These are phyloP conservation scores for Fusarium tuaranense DNA, from an alignment of 2,329 filamentous ascomycete species.

Conservation along the genomic window DNA sequence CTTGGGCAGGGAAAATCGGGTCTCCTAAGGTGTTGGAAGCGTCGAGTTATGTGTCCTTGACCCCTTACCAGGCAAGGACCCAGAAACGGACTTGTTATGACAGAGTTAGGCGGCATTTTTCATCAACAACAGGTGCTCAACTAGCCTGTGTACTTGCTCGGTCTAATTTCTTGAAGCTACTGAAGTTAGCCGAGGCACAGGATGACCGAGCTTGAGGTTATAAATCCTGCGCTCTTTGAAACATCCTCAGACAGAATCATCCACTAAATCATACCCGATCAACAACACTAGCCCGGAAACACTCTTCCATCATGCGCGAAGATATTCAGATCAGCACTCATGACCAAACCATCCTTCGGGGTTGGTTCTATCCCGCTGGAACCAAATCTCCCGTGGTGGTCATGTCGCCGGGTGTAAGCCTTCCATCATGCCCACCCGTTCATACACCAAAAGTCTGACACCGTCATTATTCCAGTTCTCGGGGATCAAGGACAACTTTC, in stretches of 20 bases:
- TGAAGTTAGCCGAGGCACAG: neutral
- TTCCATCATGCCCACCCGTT: neutral
- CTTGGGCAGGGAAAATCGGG: neutral
- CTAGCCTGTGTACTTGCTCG: too few species aligned
- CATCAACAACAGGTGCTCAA: neutral
- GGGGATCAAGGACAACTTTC: neutral
- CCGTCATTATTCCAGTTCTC: neutral
- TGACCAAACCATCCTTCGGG: neutral
- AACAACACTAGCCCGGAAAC: too few species aligned
- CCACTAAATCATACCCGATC: neutral
- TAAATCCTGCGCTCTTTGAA: neutral
- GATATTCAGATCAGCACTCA: neutral
- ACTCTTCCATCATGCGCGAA: neutral
- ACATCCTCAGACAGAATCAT: neutral
- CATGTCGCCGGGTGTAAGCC: neutral
- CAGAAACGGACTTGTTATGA: neutral
- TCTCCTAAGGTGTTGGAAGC: neutral
- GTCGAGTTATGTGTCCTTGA: neutral
- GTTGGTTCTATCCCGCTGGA: neutral
- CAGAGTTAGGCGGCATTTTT: neutral
- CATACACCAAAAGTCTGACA: neutral
- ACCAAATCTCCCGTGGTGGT: neutral
- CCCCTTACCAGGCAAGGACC: neutral
- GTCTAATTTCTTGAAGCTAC: too few species aligned
- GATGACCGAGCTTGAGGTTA: neutral